Base-by-base conservation (phyloP, 805 yeast species). In the fission yeast (Schizosaccharomyces pombe) region DNA sequence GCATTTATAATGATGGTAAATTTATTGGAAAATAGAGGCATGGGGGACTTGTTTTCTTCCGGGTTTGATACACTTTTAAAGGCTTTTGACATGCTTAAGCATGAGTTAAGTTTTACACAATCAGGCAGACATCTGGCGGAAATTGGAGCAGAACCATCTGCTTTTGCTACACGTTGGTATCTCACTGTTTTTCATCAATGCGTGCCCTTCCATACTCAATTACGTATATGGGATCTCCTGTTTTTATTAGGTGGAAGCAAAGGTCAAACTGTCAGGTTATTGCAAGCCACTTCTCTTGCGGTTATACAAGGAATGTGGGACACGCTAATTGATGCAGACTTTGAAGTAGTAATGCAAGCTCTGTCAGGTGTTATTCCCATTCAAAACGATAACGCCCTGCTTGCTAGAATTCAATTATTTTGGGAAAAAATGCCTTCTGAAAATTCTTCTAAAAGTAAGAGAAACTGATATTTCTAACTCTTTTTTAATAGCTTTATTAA, bases 121-220 rank as follows among this genome's bases (percentile, higher is more conserved):
- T n/a, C 31, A 5, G 54, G 54, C 9, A 52, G n/a, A 19, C 24
- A 22, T 32, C 24, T 52, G 31, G n/a, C 31, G n/a, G 39, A 47
- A 14, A 30, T 59, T 11, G 59, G 53, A 9, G 52, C 57, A 31
- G 57, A 51, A 19, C 61, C 61, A 9, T 47, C 54, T 43, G 39
- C 57, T 19, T 59, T 55, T 52, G 59, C 58, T 5, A 58, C 61
- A 12, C 57, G 60, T 26, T 59, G 61, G 61, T 59, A 58, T 29
- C 52, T 59, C 9, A 59, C 61, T 1, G 54, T 59, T 19, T 59
- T 59, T 14, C 47, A 52, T 37, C 59, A 58, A 51, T 52, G 59
- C 8, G 53, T 59, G 2, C 61, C 59, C 29, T 59, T 59, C 34
- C 47, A 52, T 2, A 53, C 57, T 5, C 61, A 59, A 32, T 49